Evolutionary conservation across 2,329 filamentous ascomycete genomes (phyloP), one percentile per base, ranked within the genome.

Genomic region (Sporothrix curviconia): DNA sequence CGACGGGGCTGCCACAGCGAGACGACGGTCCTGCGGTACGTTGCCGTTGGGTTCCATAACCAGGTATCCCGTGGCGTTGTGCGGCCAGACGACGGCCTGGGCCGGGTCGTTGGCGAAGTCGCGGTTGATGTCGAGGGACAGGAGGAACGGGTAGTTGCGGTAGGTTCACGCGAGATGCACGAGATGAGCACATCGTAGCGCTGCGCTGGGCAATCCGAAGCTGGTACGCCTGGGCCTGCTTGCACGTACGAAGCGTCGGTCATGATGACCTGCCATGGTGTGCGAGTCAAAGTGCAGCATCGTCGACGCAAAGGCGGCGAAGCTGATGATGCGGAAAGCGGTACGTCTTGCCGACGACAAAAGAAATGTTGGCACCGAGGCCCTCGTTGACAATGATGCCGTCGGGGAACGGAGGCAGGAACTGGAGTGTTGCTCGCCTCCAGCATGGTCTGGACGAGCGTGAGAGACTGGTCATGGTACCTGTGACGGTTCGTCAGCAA

Each of bases 1-100:
- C 84, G 57, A 80, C n/a, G 79, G 1, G 85, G 83, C 40, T 79
- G 59, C 63, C 70, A 76, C 17, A 62, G 59, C 15, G 67, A 47
- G 17, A 76, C 69, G 4, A 68, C 64, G n/a, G 4, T 72, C 66
- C 19, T 62, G 59, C 37, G 63, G 61, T 39, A 66, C 66, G 15
- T 69, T 60, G 30, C 66, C 64, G 15, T 61, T 61, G 0, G 64
- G 54, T 55, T 75, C 66, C 61, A 71, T 72, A 17, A 77, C 67
- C 6, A 79, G 67, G 57, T 74, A 69, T 4, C 75, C 76, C 0
- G 76, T 78, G 58, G 68, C 67, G 64, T 78, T 79, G 60, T 68
- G 63, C 1, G 63, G 63, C 68, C 70, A 76, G 3, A 36, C 40
- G 11, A 67, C 49, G 14, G 36, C 17, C n/a, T n/a, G 12, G 11